Base-by-base conservation (phyloP, 768 basidiomycete species). In the Cubamyces sp. region DNA sequence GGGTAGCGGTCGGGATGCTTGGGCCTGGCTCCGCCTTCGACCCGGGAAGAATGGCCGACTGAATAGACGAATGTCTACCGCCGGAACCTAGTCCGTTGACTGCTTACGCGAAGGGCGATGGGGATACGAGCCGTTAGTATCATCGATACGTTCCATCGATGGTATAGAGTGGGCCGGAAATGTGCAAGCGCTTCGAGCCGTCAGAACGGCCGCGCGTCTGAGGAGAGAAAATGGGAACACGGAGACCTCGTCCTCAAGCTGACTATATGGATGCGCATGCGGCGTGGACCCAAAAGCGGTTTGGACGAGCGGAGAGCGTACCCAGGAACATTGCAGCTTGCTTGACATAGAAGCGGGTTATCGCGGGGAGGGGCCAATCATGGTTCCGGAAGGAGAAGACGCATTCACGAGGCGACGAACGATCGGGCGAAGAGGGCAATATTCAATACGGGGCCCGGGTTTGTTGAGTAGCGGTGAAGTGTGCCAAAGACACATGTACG, bases 271-370 rank as follows among this genome's bases (percentile, higher is more conserved):
- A 34, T 26, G 12, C 46, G 21, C 46, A 40, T 37, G 40, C 21
- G 21, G 9, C 1, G 49, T 15, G 3, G 40, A 23, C 14, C 28
- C 49, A 19, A 4, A 43, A 42, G 26, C 19, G 48, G 57, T n/a
- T 34, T 19, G 40, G 28, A 37, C 34, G 57, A 51, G 41, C n/a
- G 28, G n/a, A 15, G n/a, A 12, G 40, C 8, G 8, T 14, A 5
- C 16, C 42, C 6, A 59, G 57, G 49, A 42, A 52, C 49, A 59
- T 51, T 51, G 50, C 49, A 43, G 49, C 57, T 59, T 51, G 51
- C 49, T 59, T 59, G 57, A 59, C 57, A 59, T 21, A 8, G 57
- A 59, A 59, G 57, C 49, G 57, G 57, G 48, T 5, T 25, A 58
- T 12, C 26, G 25, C 45, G 41, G 57, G 26, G 41, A 14, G 41